Percentiles rank a stretch among this genome's conserved stretches.
These are phyloP conservation scores for Amphicarpaea edgeworthii DNA, from an alignment of 306 rosid species.

Conservation along the genomic window DNA sequence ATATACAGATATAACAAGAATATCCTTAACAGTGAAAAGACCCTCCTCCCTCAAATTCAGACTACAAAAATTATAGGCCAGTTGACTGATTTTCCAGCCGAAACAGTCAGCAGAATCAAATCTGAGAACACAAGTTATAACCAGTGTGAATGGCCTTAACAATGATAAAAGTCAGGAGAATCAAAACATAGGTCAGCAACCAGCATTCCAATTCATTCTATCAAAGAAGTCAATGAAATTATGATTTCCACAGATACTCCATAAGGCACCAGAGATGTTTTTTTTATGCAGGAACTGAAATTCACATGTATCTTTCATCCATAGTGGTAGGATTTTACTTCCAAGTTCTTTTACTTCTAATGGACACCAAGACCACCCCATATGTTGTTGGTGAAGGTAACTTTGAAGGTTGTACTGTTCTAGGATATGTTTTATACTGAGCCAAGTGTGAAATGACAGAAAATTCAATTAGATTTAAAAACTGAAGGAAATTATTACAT, in stretches of 20 bases:
- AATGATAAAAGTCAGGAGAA: constrained; percentile 31
- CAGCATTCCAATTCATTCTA: constrained; percentile 19
- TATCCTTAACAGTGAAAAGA: background rate
- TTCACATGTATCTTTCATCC: constrained; percentile 4
- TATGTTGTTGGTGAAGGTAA: background rate
- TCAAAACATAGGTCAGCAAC: constrained; percentile 8
- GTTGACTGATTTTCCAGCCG: constrained; percentile 18
- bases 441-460: background rate
- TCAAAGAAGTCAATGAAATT: background rate
- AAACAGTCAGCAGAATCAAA: background rate
- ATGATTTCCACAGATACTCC: constrained; percentile 5
- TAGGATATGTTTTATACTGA: background rate
- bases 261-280: background rate
- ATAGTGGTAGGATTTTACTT: constrained; percentile 3
- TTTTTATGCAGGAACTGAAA: background rate
- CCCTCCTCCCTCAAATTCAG: constrained; percentile 24
- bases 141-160: constrained; percentile 1
- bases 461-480: constrained; percentile 14
- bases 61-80: constrained; percentile 7
- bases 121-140: background rate
- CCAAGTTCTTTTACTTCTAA: background rate
- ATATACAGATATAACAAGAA: constrained; percentile 11
- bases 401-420: constrained; percentile 12
- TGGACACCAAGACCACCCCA: background rate
- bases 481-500: background rate